Evolutionary conservation across 1,284 basidiomycete genomes (phyloP).

Genomic region (Sutorius eximius): DNA sequence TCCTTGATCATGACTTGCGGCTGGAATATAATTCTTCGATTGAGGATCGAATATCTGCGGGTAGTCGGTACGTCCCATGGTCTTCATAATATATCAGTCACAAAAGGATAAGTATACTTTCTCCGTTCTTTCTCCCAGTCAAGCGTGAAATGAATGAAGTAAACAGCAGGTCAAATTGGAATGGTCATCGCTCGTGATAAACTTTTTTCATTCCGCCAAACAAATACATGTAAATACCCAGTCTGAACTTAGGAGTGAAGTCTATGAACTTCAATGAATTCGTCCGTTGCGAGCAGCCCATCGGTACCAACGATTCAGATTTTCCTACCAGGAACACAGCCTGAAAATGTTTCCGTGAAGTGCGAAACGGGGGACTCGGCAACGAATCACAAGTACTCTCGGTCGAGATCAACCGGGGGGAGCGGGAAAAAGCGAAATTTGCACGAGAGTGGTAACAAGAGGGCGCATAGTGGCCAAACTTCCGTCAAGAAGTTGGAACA

Average conservation of each 20-base stretch:
- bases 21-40: background rate
- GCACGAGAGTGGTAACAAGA: background rate
- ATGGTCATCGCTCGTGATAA: no score
- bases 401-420: background rate
- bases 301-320: background rate
- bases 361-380: background rate
- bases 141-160: no score
- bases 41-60: background rate
- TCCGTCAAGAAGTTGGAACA: slow-evolving; percentile 22
- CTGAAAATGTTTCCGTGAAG: background rate
- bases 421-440: background rate
- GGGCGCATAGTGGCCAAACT: background rate
- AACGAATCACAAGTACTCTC: background rate
- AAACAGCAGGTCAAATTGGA: no score
- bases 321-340: slow-evolving; percentile 7
- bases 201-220: no score
- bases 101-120: no score
- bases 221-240: background rate
- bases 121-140: no score
- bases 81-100: no score
- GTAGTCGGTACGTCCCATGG: background rate
- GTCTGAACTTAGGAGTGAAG: background rate
- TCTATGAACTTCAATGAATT: background rate
- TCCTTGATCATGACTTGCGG: background rate
- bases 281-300: background rate